Evolutionary conservation across 371 early-diverging fungal genomes (phyloP).

Genomic region (Saksenaea vasiformis): DNA sequence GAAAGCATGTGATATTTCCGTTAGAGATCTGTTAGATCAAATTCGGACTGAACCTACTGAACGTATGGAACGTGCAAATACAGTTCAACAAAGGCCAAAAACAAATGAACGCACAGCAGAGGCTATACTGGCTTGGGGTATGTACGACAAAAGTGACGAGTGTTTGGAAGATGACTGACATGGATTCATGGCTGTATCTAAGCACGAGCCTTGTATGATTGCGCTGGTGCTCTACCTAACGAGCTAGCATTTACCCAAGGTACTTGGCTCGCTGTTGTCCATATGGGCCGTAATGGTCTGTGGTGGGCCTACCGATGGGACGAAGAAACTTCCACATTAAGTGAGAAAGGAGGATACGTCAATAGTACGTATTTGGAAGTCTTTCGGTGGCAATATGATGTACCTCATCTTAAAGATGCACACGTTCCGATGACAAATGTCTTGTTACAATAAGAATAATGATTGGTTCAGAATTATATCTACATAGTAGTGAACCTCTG

Average conservation of each 20-base stretch:
- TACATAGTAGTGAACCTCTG: too few relatives aligned
- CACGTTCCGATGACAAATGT: not conserved
- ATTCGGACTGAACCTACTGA: slow-evolving; percentile 21
- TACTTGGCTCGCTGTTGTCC: slow-evolving; percentile 74
- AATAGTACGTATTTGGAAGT: slow-evolving; percentile 1
- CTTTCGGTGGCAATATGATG: not conserved
- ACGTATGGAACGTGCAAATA: not conserved
- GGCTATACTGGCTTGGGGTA: not conserved
- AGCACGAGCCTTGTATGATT: slow-evolving; percentile 87
- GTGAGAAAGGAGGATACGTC: slow-evolving; percentile 35
- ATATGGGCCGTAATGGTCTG: slow-evolving; percentile 68
- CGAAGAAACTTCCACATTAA: slow-evolving; percentile 20
- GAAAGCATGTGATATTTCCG: slow-evolving; percentile 18
- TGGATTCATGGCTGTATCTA: not conserved
- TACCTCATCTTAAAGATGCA: not conserved
- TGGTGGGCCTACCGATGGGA: slow-evolving; percentile 73
- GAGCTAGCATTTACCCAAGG: slow-evolving; percentile 79
- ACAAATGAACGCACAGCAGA: not conserved
- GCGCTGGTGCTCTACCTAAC: slow-evolving; percentile 74
- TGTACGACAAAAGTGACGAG: not conserved
- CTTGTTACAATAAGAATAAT: not conserved
- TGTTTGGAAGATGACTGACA: not conserved
- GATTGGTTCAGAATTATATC: too few relatives aligned
- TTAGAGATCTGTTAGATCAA: slow-evolving; percentile 23
- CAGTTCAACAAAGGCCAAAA: not conserved